Conservation (phyloP, 495 filamentous ascomycete species). For the Friedmanniomyces endolithicus region DNA sequence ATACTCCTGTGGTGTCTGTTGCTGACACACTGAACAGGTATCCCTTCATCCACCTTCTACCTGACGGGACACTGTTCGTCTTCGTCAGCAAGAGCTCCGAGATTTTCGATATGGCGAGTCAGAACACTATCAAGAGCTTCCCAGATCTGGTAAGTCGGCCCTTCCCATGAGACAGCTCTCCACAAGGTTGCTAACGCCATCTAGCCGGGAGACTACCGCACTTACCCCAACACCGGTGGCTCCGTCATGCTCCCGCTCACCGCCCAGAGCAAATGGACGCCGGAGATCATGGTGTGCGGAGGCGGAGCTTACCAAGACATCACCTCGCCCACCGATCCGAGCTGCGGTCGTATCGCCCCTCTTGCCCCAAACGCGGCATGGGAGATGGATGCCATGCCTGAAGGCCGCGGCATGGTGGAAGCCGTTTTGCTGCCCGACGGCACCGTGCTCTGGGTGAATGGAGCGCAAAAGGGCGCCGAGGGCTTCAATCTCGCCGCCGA, state of each 20-base stretch:
- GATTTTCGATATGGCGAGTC: conserved; percentile 38
- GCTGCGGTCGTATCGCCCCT: conserved; percentile 47
- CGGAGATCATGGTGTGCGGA: conserved; percentile 48
- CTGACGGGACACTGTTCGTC: conserved; percentile 44
- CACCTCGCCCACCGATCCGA: conserved; percentile 45
- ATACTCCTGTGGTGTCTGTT: neutral
- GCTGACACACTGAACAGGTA: conserved; percentile 25
- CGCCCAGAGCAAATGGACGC: conserved; percentile 39
- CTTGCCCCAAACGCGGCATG: conserved; percentile 39
- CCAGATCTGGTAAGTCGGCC: conserved; percentile 35
- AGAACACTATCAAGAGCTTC: conserved; percentile 32
- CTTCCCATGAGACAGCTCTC: neutral
- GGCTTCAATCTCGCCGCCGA: conserved; percentile 43
- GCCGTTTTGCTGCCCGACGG: conserved; percentile 48
- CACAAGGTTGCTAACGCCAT: neutral
- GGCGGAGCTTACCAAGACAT: conserved; percentile 54
- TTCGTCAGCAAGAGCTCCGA: conserved; percentile 45
- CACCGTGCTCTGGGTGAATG: conserved; percentile 49
- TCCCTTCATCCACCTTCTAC: conserved; percentile 48
- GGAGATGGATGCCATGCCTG: conserved; percentile 54
- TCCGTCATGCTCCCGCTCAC: conserved; percentile 46
- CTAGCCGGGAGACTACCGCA: conserved; percentile 43
- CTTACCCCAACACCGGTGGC: conserved; percentile 52
- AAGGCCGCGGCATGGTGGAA: conserved; percentile 51
- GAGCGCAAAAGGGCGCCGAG: conserved; percentile 44